Base-by-base conservation (phyloP, 345 rosid species). In the Euphorbia tirucalli region DNA sequence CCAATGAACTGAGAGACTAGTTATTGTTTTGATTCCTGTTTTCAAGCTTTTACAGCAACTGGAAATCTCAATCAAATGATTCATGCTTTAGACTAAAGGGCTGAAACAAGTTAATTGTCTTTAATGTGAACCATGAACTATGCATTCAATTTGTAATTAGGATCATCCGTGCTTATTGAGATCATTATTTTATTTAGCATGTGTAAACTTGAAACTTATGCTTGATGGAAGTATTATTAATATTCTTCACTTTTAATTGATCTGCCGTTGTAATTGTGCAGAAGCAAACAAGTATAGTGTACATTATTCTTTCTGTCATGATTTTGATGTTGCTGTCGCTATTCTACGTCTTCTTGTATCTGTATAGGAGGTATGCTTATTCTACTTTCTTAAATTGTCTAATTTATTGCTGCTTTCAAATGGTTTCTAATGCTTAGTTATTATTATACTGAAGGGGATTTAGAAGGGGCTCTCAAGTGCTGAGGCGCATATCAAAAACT, bases 341-440 rank as follows among this genome's bases (percentile, higher is more conserved):
- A 48, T 78, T 73, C 81, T 78, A 73, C 58, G 10, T 30, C 48
- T 78, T 78, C 77, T 21, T 78, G 32, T 73, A 68, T 66, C 24
- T 72, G 77, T 78, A 73, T 44, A 56, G 10, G 62, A 69, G 81
- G 77, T 78, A 72, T 28, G 31, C 25, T 18, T 24, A 52, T 49
- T 59, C 46, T 28, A 25, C 28, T 11, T 25, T 50, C 21, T 50
- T 11, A 16, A 31, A 22, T 39, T 10, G 11, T 41, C 5, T 27
- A 8, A 9, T 56, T 52, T 62, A 55, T 54, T 69, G 4, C 30
- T 13, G 13, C 44, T 35, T 65, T n/a, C 49, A 43, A 30, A 39
- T 60, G 37, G 44, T 24, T 35, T 61, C 24, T 52, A 24, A 15
- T 19, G 39, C 37, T 35, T 49, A 24, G 35, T 21, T n/a, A n/a